These are phyloP conservation scores for Amphirosellinia nigrospora DNA, from an alignment of 495 filamentous ascomycete species.

Conservation along the genomic window DNA sequence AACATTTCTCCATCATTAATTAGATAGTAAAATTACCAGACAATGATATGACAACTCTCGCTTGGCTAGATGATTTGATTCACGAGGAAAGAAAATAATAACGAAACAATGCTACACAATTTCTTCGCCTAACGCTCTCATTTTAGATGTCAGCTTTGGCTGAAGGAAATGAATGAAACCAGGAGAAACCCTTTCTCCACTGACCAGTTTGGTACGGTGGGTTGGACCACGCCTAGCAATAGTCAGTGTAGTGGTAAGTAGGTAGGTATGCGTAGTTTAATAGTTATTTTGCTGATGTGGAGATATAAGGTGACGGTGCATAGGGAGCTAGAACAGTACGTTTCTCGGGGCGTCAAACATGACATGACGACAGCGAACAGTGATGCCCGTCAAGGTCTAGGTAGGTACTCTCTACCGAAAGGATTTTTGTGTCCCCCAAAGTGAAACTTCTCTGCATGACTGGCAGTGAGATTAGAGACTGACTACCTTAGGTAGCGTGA, in stretches of 20 bases:
- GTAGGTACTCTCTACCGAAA: neutral
- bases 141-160: slow-evolving; percentile 8
- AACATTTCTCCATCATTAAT: neutral
- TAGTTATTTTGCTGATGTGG: slow-evolving; percentile 8
- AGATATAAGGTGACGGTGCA: slow-evolving; percentile 13
- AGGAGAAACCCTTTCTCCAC: slow-evolving; percentile 4
- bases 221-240: neutral
- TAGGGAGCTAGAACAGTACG: neutral
- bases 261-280: too few species aligned
- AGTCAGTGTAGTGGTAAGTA: neutral
- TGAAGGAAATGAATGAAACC: neutral
- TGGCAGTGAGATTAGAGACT: neutral
- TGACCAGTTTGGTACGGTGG: neutral
- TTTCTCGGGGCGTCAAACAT: neutral
- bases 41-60: neutral
- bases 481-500: slow-evolving; percentile 3
- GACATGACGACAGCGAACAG: neutral
- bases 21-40: neutral
- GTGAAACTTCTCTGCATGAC: slow-evolving; percentile 5
- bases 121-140: slow-evolving; percentile 2
- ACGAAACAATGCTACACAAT: neutral
- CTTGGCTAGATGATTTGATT: neutral
- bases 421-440: slow-evolving; percentile 5
- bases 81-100: slow-evolving; percentile 1
- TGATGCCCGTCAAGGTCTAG: neutral